Percentiles rank a stretch among this genome's conserved stretches.
Conservation (phyloP, 2,329 filamentous ascomycete genomes). For the Claviceps sp. region DNA sequence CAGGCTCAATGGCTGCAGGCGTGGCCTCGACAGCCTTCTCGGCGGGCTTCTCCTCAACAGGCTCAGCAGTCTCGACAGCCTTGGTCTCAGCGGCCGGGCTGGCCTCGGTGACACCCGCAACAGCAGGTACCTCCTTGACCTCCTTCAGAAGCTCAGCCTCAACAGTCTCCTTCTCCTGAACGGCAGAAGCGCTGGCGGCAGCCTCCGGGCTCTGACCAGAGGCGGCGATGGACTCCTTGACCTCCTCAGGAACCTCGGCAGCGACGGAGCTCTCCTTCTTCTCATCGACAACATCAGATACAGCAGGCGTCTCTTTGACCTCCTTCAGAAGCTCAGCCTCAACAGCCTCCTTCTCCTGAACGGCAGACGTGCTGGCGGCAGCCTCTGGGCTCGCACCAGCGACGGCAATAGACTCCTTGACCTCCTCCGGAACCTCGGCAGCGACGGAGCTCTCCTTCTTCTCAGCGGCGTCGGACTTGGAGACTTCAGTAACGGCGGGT, state of each 20-base stretch:
- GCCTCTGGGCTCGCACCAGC: constrained; percentile 57
- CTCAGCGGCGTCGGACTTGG: constrained; percentile 18
- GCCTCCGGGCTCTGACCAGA: constrained; percentile 57
- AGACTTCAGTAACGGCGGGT: constrained; percentile 19
- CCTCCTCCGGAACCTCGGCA: constrained; percentile 39
- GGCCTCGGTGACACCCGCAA: neutral
- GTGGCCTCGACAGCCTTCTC: constrained; percentile 7
- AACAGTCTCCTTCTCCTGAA: constrained; percentile 61
- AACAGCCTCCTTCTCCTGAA: constrained; percentile 60
- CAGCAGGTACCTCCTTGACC: constrained; percentile 31
- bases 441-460: constrained; percentile 28
- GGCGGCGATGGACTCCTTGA: constrained; percentile 43
- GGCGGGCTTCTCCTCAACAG: constrained; percentile 9
- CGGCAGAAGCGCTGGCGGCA: constrained; percentile 51
- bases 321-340: constrained; percentile 62
- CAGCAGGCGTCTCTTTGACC: constrained; percentile 31
- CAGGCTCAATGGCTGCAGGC: neutral
- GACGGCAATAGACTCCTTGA: constrained; percentile 43
- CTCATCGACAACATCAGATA: constrained; percentile 19
- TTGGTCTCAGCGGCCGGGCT: constrained; percentile 9
- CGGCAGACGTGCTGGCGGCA: constrained; percentile 51
- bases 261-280: constrained; percentile 31
- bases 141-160: constrained; percentile 62
- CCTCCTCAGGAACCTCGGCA: constrained; percentile 39
- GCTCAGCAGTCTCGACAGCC: constrained; percentile 6